phyloP scores from a whole-genome alignment of 805 yeast genomes.

The Lipomyces mesembrius region DNA sequence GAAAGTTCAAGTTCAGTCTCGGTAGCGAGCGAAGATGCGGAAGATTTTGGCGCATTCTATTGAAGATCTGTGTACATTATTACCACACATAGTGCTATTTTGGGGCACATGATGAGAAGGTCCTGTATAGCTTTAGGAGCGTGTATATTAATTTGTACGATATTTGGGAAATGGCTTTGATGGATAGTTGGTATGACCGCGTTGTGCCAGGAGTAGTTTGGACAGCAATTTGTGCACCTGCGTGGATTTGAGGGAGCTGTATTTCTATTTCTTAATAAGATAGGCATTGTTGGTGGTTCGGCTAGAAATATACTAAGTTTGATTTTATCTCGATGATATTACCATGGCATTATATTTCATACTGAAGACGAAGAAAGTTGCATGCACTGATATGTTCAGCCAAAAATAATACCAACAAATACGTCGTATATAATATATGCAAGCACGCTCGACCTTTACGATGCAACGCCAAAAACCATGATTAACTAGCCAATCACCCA shows the following conservation, averaged over 20 bases:
- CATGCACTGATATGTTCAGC: neutral
- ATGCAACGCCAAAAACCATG: neutral
- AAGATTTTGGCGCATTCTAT: neutral
- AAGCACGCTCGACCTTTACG: neutral
- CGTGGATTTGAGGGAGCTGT: neutral
- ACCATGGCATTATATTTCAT: neutral
- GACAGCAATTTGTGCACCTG: neutral
- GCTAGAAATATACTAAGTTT: neutral
- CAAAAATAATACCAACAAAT: neutral
- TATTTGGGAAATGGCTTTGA: neutral
- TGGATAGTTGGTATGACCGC: neutral
- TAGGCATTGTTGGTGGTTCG: neutral
- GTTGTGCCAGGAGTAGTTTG: neutral
- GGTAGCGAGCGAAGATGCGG: neutral
- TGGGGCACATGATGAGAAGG: too few species aligned
- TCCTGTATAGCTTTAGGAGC: neutral
- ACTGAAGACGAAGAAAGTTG: neutral
- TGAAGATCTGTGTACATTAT: neutral
- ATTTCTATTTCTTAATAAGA: neutral
- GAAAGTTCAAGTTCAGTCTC: neutral
- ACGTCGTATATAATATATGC: neutral
- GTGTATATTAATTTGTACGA: neutral
- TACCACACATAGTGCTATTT: neutral
- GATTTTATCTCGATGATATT: neutral
- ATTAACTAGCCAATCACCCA: neutral